Evolutionary conservation across 305 asterid genomes (phyloP).

Genomic region (Rubia balearica): DNA sequence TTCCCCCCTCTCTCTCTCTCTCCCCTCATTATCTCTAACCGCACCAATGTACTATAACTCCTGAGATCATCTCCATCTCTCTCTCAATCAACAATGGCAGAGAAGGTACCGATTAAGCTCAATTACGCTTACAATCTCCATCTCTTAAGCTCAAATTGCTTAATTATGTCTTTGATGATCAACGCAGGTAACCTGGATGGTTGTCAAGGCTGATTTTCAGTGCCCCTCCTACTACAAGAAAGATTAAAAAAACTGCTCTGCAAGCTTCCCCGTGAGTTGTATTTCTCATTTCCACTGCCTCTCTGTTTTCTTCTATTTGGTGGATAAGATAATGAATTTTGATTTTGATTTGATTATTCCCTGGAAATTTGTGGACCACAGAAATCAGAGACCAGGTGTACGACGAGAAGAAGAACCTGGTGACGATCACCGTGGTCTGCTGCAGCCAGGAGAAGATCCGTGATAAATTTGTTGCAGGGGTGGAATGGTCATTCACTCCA

Average conservation of each 20-base stretch:
- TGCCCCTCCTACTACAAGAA: conserved; percentile 75
- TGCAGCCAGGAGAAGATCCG: conserved; percentile 66
- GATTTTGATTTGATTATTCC: conserved; percentile 6
- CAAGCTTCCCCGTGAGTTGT: conserved; percentile 63
- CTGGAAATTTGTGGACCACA: conserved; percentile 27
- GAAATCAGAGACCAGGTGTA: conserved; percentile 54
- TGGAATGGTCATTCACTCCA: conserved; percentile 42
- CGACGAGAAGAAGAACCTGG: conserved; percentile 57
- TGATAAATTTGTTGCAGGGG: conserved; percentile 62
- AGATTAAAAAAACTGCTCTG: conserved; percentile 67
- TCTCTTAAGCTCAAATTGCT: too few relatives aligned
- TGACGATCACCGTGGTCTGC: conserved; percentile 54
- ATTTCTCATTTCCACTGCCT: not conserved
- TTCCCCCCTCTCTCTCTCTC: too few relatives aligned
- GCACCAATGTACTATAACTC: too few relatives aligned
- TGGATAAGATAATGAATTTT: not conserved
- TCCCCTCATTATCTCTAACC: too few relatives aligned
- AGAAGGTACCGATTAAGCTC: not conserved
- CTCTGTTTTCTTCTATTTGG: not conserved
- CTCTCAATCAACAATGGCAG: not conserved
- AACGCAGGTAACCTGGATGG: conserved; percentile 50
- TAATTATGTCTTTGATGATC: too few relatives aligned
- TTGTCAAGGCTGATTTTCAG: conserved; percentile 72
- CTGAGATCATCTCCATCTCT: not conserved
- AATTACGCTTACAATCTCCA: too few relatives aligned